These are phyloP conservation scores for Porcisia hertigi DNA, from an alignment of 208 protist genomes.

Conservation along the genomic window DNA sequence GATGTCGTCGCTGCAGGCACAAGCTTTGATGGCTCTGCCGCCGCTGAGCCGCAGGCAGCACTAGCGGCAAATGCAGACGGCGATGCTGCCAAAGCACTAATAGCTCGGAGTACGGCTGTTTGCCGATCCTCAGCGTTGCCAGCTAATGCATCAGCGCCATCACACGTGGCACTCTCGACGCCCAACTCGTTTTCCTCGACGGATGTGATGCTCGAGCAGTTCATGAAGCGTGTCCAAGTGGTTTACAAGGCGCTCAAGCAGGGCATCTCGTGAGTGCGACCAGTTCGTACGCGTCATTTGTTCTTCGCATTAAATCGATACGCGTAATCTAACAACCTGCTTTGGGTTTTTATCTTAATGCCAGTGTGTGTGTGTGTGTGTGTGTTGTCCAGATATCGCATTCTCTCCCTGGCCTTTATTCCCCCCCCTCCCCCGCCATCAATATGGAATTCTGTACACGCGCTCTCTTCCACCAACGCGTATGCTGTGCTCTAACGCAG, in stretches of 20 bases:
- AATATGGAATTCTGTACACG: too few species aligned
- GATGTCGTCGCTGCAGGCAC: conserved; percentile 71
- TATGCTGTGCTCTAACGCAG: too few species aligned
- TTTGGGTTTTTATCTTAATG: not conserved
- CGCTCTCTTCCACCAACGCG: too few species aligned
- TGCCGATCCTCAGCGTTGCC: conserved; percentile 19
- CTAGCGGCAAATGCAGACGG: not conserved
- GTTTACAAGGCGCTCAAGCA: conserved; percentile 73
- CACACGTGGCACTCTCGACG: not conserved
- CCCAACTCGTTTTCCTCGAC: conserved; percentile 18
- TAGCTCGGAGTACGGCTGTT: conserved; percentile 6
- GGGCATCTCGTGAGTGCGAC: conserved; percentile 53
- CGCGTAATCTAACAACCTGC: conserved; percentile 1
- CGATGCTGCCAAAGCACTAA: not conserved
- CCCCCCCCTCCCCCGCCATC: not conserved
- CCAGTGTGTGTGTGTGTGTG: not conserved
- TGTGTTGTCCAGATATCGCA: not conserved
- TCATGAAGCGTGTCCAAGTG: conserved; percentile 71
- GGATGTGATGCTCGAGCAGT: conserved; percentile 29
- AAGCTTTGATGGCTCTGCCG: conserved; percentile 37
- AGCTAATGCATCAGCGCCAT: not conserved
- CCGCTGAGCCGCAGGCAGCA: not conserved
- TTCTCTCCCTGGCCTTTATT: not conserved
- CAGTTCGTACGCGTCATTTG: not conserved
- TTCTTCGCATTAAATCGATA: not conserved